Conservation (phyloP, 1,284 basidiomycete genomes). For the Termitomyces sp. region DNA sequence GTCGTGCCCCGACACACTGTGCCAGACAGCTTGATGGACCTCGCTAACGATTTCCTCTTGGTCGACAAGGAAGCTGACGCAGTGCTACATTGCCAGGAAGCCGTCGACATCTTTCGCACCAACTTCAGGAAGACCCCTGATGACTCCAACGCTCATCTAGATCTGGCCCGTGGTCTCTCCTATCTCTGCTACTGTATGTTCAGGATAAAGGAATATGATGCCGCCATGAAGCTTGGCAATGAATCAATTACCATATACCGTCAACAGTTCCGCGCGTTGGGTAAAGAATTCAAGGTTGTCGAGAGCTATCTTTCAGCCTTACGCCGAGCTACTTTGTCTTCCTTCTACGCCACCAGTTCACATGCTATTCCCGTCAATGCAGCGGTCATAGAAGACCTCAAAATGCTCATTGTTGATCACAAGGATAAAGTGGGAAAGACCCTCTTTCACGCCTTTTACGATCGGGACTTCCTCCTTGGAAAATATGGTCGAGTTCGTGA, state of each 20-base stretch:
- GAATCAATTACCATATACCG: slow-evolving; percentile 6
- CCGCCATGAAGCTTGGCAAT: neutral
- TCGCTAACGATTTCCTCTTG: slow-evolving; percentile 3
- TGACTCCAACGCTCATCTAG: neutral
- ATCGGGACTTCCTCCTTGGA: slow-evolving; percentile 6
- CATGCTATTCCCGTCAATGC: slow-evolving; percentile 2
- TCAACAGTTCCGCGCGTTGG: neutral
- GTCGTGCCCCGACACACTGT: neutral
- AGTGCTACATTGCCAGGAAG: slow-evolving; percentile 5
- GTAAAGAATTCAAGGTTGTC: slow-evolving; percentile 1
- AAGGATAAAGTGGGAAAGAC: slow-evolving; percentile 3
- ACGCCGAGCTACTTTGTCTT: neutral
- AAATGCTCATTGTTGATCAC: neutral
- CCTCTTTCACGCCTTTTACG: neutral
- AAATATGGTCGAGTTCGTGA: slow-evolving; percentile 9
- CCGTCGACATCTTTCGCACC: slow-evolving; percentile 8
- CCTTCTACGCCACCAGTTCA: neutral
- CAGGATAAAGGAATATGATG: slow-evolving; percentile 6
- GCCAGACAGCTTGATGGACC: slow-evolving; percentile 7
- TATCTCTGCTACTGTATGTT: slow-evolving; percentile 4
- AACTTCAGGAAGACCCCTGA: neutral
- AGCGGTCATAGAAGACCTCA: slow-evolving; percentile 1
- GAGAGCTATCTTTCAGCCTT: slow-evolving; percentile 4
- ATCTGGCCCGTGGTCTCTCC: slow-evolving; percentile 5
- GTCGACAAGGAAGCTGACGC: slow-evolving; percentile 4